These are phyloP conservation scores for Thelephora ganbajun DNA, from an alignment of 768 basidiomycete genomes.

Conservation along the genomic window DNA sequence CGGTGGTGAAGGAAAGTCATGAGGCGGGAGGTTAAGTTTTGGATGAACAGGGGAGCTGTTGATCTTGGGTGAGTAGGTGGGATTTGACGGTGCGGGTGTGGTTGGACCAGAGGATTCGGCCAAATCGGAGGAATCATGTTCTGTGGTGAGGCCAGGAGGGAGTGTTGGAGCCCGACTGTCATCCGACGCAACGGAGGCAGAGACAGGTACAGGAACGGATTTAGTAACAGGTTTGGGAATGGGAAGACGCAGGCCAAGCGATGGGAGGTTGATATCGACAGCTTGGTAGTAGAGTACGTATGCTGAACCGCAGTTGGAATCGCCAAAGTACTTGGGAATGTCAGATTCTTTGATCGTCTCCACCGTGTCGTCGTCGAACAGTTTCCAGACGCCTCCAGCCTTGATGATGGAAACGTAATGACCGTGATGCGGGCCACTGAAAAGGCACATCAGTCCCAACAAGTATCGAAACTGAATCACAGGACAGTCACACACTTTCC, in stretches of 20 bases:
- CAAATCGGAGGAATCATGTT: slow-evolving; percentile 8
- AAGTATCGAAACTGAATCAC: not conserved
- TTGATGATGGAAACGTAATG: slow-evolving; percentile 96
- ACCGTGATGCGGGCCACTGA: slow-evolving; percentile 93
- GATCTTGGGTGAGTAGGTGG: slow-evolving; percentile 5
- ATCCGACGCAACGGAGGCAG: not conserved
- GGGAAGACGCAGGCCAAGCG: slow-evolving; percentile 47
- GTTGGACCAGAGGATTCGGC: slow-evolving; percentile 13
- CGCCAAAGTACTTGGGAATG: slow-evolving; percentile 90
- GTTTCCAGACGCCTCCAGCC: slow-evolving; percentile 67
- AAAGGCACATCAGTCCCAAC: slow-evolving; percentile 8
- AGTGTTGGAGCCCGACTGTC: slow-evolving; percentile 12
- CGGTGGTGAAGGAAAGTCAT: slow-evolving; percentile 10
- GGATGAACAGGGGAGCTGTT: slow-evolving; percentile 4
- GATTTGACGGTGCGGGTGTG: slow-evolving; percentile 9
- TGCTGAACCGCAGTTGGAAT: slow-evolving; percentile 74
- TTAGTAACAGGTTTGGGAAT: slow-evolving; percentile 9
- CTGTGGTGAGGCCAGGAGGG: slow-evolving; percentile 24
- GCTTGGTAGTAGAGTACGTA: slow-evolving; percentile 98
- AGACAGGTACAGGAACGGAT: not conserved
- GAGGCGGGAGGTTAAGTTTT: slow-evolving; percentile 5
- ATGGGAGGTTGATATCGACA: slow-evolving; percentile 63
- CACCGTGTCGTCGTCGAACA: slow-evolving; percentile 94
- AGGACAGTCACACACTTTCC: slow-evolving; percentile 60
- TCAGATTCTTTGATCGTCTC: slow-evolving; percentile 79